phyloP scores from a whole-genome alignment of 1,139 yeast species.

The Debaryomyces sp. region DNA sequence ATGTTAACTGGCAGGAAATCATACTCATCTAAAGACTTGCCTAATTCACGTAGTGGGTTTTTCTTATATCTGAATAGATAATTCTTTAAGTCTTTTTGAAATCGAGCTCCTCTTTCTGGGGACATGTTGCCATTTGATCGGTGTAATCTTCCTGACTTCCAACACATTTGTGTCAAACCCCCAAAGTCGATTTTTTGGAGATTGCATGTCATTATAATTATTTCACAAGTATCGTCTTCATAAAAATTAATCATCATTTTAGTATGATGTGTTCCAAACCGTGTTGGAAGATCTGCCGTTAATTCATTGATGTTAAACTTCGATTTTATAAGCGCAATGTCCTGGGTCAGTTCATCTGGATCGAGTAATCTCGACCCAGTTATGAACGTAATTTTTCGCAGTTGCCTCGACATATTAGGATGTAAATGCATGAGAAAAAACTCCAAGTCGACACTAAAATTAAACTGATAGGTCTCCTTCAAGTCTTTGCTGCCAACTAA shows the following conservation, averaged over 20 bases:
- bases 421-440: slow-evolving; percentile 39
- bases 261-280: slow-evolving; percentile 62
- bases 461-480: slow-evolving; percentile 49
- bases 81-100: slow-evolving; percentile 39
- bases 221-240: slow-evolving; percentile 42
- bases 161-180: slow-evolving; percentile 64
- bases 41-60: slow-evolving; percentile 27
- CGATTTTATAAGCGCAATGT: slow-evolving; percentile 13
- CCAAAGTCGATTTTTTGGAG: slow-evolving; percentile 55
- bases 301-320: slow-evolving; percentile 33
- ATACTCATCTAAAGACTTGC: slow-evolving; percentile 28
- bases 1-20: slow-evolving; percentile 53
- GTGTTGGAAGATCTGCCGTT: slow-evolving; percentile 33
- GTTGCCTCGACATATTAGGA: slow-evolving; percentile 21
- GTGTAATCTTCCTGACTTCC: slow-evolving; percentile 58
- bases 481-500: slow-evolving; percentile 37
- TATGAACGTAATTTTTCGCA: slow-evolving; percentile 31
- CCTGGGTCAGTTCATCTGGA: slow-evolving; percentile 15
- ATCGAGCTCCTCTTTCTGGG: slow-evolving; percentile 16
- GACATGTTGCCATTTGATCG: slow-evolving; percentile 12
- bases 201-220: slow-evolving; percentile 65
- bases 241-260: slow-evolving; percentile 65
- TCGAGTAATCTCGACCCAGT: slow-evolving; percentile 29
- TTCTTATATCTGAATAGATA: slow-evolving; percentile 49
- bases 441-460: slow-evolving; percentile 47